Evolutionary conservation across 257 asterid genomes (phyloP).

Genomic region (Asclepias syriaca): DNA sequence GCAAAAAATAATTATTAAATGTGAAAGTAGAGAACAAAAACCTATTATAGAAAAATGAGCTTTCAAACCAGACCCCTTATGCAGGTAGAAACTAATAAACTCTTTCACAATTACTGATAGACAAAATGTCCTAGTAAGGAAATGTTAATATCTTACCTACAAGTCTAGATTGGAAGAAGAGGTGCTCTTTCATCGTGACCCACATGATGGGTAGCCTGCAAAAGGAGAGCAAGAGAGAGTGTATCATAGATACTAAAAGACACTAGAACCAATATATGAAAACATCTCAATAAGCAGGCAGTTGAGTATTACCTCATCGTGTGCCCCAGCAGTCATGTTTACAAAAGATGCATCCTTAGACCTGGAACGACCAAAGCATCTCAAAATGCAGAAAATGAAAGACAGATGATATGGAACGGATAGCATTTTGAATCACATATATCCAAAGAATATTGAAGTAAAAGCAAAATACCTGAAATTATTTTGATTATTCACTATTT

Average conservation of each 20-base stretch:
- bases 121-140: background rate
- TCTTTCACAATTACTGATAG: background rate
- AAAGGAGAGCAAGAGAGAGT: slow-evolving; percentile 9
- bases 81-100: no score
- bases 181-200: slow-evolving; percentile 68
- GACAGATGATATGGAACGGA: background rate
- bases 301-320: slow-evolving; percentile 58
- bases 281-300: slow-evolving; percentile 5
- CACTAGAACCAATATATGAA: background rate
- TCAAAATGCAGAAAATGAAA: background rate
- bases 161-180: slow-evolving; percentile 53
- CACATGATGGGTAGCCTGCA: slow-evolving; percentile 69
- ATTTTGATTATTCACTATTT: slow-evolving; percentile 38
- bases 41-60: background rate
- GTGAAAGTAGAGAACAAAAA: background rate
- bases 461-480: slow-evolving; percentile 46
- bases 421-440: background rate
- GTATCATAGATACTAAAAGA: background rate
- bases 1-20: background rate
- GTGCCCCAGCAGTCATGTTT: slow-evolving; percentile 85
- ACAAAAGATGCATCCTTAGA: slow-evolving; percentile 67
- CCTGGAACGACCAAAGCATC: slow-evolving; percentile 37
- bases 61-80: background rate
- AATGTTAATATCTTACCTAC: slow-evolving; percentile 7
- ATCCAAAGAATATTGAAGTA: slow-evolving; percentile 3